Evolutionary conservation across 768 basidiomycete species (phyloP), one percentile per base, ranked within the genome.

Genomic region (Hortiboletus campestris): DNA sequence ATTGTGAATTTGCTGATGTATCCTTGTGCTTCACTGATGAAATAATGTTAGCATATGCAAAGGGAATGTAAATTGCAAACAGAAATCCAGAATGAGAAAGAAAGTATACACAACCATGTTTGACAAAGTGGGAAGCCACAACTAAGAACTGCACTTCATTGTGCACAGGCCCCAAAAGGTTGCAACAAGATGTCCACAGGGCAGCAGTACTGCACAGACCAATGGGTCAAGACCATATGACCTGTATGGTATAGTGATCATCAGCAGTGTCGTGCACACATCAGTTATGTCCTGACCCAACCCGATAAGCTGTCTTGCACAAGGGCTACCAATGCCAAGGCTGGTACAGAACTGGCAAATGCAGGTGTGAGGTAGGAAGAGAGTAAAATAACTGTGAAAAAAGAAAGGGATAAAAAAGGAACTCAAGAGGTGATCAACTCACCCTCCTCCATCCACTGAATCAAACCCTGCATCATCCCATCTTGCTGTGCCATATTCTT

Each of bases 401-500:
- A 19, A 29, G 25, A 8, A 4, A 14, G 19, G 7, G 16, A 22
- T 45, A 14, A 48, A 41, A 35, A 52, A 9, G 17, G 38, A 41
- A 53, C 10, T 20, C 8, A 34, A 46, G 46, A 62, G 61, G 61
- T n/a, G 35, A 40, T 76, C 34, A 19, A 72, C 78, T 70, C 68
- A 80, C 79, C 79, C 58, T 76, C 78, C 73, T 91, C 90, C 59
- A 81, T 73, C 61, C 87, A 91, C 55, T 86, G 84, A 62, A 94
- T 86, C 56, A 94, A 67, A 62, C 82, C 84, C 72, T 91, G 87
- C 83, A 91, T 86, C 51, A 93, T 69, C 40, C 82, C 84, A 62
- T 95, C 93, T 75, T 92, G 90, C 72, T 91, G 86, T 32, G 87
- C 88, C 83, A 86, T 83, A 60, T 82, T 84, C 56, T 82, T 74